These are phyloP conservation scores for Puccinia hordei DNA, from an alignment of 1,284 basidiomycete species.

Conservation along the genomic window DNA sequence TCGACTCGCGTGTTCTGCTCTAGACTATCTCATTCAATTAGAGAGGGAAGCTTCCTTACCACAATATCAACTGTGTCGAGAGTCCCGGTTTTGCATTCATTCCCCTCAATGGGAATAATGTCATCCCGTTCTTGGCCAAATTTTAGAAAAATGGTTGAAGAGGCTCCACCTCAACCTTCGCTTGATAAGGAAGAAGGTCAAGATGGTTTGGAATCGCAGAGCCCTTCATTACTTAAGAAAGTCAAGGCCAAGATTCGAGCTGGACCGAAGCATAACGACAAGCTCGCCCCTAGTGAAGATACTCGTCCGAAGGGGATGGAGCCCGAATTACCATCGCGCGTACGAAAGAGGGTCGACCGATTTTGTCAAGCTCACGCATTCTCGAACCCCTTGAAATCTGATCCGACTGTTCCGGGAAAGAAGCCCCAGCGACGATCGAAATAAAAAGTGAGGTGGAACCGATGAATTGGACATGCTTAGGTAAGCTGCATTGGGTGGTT, in stretches of 20 bases:
- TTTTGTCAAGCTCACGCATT: constrained; percentile 11
- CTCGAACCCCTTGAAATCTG: background rate
- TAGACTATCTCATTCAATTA: background rate
- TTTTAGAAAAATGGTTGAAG: background rate
- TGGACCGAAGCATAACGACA: background rate
- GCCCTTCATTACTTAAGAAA: background rate
- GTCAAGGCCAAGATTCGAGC: background rate
- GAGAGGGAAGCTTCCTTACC: background rate
- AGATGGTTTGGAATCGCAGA: background rate
- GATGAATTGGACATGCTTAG: background rate
- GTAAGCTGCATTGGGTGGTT: background rate
- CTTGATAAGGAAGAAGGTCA: background rate
- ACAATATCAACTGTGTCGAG: background rate
- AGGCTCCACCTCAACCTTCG: background rate
- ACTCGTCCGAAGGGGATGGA: background rate
- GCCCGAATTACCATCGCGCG: background rate
- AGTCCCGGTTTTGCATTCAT: background rate
- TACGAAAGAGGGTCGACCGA: background rate
- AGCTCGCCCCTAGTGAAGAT: background rate
- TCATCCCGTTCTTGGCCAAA: constrained; percentile 5
- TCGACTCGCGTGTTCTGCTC: background rate
- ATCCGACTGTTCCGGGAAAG: background rate
- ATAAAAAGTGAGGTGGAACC: background rate
- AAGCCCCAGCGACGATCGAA: background rate
- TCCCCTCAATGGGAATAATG: constrained; percentile 14